Conservation (phyloP, 768 basidiomycete species). For the Hebeloma cylindrosporum region DNA sequence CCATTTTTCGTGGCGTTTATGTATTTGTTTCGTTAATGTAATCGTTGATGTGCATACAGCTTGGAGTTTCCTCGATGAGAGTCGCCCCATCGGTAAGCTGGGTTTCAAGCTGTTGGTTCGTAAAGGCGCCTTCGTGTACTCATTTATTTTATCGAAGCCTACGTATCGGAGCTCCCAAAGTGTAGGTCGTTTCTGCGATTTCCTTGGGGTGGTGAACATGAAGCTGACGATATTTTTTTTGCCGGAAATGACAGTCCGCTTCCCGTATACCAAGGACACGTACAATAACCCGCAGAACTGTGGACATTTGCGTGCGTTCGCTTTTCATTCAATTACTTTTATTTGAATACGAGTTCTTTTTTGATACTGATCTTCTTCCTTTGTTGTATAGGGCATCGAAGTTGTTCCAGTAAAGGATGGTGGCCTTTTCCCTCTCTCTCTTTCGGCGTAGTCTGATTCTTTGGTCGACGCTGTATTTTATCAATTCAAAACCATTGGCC, state of each 20-base stretch:
- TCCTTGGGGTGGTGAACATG: neutral
- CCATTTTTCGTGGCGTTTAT: neutral
- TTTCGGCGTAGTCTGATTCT: too few species aligned
- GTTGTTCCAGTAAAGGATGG: neutral
- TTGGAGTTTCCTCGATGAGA: constrained; percentile 45
- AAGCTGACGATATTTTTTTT: neutral
- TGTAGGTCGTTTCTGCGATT: constrained; percentile 11
- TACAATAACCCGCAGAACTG: constrained; percentile 64
- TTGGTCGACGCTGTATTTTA: too few species aligned
- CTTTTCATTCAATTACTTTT: neutral
- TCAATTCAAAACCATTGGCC: too few species aligned
- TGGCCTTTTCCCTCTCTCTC: too few species aligned
- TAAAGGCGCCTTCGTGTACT: neutral
- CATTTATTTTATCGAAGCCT: constrained; percentile 30
- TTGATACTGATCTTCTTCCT: neutral
- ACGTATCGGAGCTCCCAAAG: constrained; percentile 40
- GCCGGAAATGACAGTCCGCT: constrained; percentile 44
- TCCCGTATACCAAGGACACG: constrained; percentile 59
- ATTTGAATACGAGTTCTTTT: neutral
- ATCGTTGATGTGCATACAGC: constrained; percentile 33
- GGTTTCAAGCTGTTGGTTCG: neutral
- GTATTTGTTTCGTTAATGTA: neutral
- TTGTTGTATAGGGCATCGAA: constrained; percentile 5
- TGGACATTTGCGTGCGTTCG: constrained; percentile 55
- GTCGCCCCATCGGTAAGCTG: constrained; percentile 39